Evolutionary conservation across 768 basidiomycete genomes (phyloP), one percentile per base, ranked within the genome.

Genomic region (Trametes coccinea): DNA sequence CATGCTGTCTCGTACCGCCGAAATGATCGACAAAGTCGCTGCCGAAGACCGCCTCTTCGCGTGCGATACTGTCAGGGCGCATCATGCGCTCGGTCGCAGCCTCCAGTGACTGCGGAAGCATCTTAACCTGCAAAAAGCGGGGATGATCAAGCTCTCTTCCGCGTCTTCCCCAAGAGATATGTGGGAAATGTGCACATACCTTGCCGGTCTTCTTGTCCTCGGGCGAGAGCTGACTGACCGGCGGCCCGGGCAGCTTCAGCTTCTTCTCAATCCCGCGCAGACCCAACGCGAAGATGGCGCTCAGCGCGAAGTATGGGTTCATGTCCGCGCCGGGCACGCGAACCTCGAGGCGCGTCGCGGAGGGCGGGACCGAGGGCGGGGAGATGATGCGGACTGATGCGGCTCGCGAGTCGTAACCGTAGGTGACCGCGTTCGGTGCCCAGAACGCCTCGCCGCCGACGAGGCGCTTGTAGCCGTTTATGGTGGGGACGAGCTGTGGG

Each of bases 321-420:
- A 98, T 93, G 70, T 99, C 97, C 41, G 97, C 97, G 29, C 97
- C 97, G 1, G 97, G 95, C 16, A 98, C 85, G 56, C 97, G 89
- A 13, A 99, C 78, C 77, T 99, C 97, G 68, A 99, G 84, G 51
- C 97, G 82, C 1, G 97, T 98, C 2, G 91, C 93, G 3, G 84
- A 73, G 8, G 83, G 82, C 2, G 90, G 83, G n/a, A 88, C 89
- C 5, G 90, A 88, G 0, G 97, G 97, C 2, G 96, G 95, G 0
- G 90, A 88, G 69, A 99, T 88, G 65, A 99, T 90, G 46, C 97
- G 87, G 51, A 98, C 84, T 9, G 93, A 93, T 10, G 95, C 94
- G 0, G 88, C 89, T 39, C 97, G 91, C 22, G 92, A 94, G 75
- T 99, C 97, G 72, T 95, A 98, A 9, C 95, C 96, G 72, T 95